Evolutionary conservation across 1,284 basidiomycete genomes (phyloP).

Genomic region (Heterobasidion parviporum): DNA sequence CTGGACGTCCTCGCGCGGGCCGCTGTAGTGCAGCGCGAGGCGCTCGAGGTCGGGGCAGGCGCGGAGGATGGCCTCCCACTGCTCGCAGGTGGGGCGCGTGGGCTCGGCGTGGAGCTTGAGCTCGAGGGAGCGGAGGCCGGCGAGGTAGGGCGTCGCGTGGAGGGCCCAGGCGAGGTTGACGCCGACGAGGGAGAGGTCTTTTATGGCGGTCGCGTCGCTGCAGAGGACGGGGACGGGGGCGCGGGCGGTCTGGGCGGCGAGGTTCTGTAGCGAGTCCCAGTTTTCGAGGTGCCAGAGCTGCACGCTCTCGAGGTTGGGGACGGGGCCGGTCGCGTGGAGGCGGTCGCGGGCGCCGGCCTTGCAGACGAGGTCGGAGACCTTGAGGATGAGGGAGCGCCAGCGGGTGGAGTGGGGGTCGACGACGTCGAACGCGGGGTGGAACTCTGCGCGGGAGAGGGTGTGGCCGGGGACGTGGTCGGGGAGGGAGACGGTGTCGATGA

Average conservation of each 20-base stretch:
- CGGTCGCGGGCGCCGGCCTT: constrained; percentile 42
- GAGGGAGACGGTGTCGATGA: constrained; percentile 44
- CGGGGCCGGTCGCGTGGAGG: constrained; percentile 39
- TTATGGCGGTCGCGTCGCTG: constrained; percentile 38
- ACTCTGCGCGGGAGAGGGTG: constrained; percentile 34
- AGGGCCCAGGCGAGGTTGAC: constrained; percentile 55
- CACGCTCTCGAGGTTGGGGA: constrained; percentile 43
- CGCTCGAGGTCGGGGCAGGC: constrained; percentile 36
- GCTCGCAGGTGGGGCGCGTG: constrained; percentile 43
- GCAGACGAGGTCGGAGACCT: constrained; percentile 47
- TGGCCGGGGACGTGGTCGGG: constrained; percentile 36
- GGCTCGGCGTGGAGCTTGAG: constrained; percentile 51
- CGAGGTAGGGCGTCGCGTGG: constrained; percentile 37
- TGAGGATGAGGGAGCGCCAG: constrained; percentile 51
- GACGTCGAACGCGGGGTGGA: constrained; percentile 39
- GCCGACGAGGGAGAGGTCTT: constrained; percentile 50
- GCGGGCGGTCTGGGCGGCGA: constrained; percentile 45
- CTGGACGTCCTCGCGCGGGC: constrained; percentile 31
- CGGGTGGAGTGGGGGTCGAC: constrained; percentile 38
- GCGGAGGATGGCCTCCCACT: constrained; percentile 44
- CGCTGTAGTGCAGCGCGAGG: constrained; percentile 49
- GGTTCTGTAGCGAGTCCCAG: constrained; percentile 37
- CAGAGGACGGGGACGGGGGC: constrained; percentile 47
- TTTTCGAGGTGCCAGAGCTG: constrained; percentile 59
- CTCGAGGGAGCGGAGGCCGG: constrained; percentile 39